Evolutionary conservation across 164 flowering plant species (phyloP).

Genomic region (Amborella trichopoda): DNA sequence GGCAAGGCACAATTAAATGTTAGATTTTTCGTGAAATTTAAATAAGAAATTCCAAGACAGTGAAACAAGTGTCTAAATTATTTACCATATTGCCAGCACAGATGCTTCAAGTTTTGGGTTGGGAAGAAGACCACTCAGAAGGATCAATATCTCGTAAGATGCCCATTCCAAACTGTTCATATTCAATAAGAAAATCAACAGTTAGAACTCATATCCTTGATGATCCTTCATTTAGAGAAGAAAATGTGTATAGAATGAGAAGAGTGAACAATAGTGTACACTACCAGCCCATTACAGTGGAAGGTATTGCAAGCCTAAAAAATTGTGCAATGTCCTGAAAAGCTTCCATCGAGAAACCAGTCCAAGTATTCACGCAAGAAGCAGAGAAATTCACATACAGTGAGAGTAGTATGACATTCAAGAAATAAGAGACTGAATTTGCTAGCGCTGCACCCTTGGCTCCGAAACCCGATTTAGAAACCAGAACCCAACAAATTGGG

Average conservation of each 20-base stretch:
- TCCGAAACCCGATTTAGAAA: constrained; percentile 10
- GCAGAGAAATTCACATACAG: constrained; percentile 10
- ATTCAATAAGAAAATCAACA: too few species aligned
- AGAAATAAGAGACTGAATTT: constrained; percentile 7
- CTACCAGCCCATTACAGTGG: constrained; percentile 80
- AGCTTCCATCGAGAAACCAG: too few species aligned
- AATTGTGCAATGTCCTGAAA: constrained; percentile 44
- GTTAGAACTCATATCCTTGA: too few species aligned
- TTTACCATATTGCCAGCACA: constrained; percentile 47
- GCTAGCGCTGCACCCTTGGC: constrained; percentile 13
- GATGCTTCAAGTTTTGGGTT: constrained; percentile 57
- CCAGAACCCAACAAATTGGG: too few species aligned
- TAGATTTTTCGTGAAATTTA: not conserved
- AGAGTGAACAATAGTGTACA: too few species aligned
- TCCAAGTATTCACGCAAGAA: constrained; percentile 10
- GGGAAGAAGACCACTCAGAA: constrained; percentile 50
- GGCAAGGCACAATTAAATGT: not conserved
- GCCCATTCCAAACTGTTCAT: too few species aligned
- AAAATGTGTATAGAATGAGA: too few species aligned
- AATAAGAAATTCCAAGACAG: not conserved
- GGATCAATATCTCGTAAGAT: constrained; percentile 54
- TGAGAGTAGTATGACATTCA: constrained; percentile 7
- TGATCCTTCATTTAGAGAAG: too few species aligned
- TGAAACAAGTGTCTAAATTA: too few species aligned
- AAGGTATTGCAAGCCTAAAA: constrained; percentile 64